Percentiles rank a stretch among this genome's conserved stretches.
Conservation (phyloP, 106 monocot genomes). For the Narthecium ossifragum region DNA sequence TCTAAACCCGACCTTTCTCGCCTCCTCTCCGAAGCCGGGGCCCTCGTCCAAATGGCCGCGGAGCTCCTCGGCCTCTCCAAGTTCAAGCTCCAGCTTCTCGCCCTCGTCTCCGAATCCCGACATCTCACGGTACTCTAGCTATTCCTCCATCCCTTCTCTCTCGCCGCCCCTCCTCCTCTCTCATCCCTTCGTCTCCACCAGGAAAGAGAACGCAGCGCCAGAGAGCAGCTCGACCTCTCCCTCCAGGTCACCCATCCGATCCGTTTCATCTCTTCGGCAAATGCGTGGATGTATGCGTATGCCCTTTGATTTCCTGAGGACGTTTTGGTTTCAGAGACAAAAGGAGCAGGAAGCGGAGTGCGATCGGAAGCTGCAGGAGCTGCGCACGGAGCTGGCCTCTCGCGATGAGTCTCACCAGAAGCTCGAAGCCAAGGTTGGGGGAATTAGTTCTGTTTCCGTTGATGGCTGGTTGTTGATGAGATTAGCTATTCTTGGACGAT, state of each 20-base stretch:
- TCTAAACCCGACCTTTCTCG: too few relatives aligned
- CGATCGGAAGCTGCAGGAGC: conserved; percentile 23
- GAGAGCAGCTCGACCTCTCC: conserved; percentile 33
- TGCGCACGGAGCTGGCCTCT: conserved; percentile 24
- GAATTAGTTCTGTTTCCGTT: too few relatives aligned
- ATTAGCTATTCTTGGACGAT: too few relatives aligned
- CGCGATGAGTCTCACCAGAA: conserved; percentile 29
- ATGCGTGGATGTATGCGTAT: not conserved
- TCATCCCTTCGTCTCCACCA: not conserved
- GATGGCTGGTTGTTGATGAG: too few relatives aligned
- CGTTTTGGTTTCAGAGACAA: conserved; percentile 27
- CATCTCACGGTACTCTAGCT: conserved; percentile 23
- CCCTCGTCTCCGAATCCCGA: conserved; percentile 32
- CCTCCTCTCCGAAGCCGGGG: too few relatives aligned
- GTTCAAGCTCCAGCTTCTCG: conserved; percentile 48
- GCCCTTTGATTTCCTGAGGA: not conserved
- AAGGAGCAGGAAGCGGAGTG: conserved; percentile 36
- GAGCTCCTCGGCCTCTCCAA: conserved; percentile 36
- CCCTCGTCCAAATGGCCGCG: too few relatives aligned
- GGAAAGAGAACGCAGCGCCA: conserved; percentile 46
- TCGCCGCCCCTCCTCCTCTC: not conserved
- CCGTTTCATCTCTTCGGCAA: not conserved
- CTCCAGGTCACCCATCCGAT: conserved; percentile 15
- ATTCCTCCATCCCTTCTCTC: not conserved
- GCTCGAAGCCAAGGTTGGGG: conserved; percentile 39